These are phyloP conservation scores for Phyllosticta citrichinensis DNA, from an alignment of 2,329 filamentous ascomycete species.

Conservation along the genomic window DNA sequence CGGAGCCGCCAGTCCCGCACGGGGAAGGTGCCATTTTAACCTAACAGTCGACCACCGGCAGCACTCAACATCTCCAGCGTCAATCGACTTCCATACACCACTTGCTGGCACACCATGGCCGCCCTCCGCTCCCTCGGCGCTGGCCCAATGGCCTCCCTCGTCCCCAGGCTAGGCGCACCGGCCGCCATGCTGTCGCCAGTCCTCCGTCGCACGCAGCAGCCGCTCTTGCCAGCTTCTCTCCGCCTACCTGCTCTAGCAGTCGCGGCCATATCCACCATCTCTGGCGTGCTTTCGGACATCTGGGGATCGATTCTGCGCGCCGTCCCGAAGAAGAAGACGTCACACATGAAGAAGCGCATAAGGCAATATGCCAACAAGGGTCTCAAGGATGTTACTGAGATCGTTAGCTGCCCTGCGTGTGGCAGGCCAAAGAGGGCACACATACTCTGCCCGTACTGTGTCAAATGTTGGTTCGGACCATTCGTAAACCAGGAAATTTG, in stretches of 20 bases:
- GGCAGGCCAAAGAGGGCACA: constrained; percentile 83
- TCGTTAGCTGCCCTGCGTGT: constrained; percentile 85
- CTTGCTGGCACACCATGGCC: constrained; percentile 2
- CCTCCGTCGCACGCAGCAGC: constrained; percentile 35
- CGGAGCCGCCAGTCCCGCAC: not conserved
- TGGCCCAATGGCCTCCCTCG: constrained; percentile 8
- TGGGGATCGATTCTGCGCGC: constrained; percentile 90
- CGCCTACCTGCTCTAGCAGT: constrained; percentile 46
- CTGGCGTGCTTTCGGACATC: constrained; percentile 61
- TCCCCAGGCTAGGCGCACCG: constrained; percentile 20
- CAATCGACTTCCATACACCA: too few species aligned
- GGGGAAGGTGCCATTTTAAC: not conserved
- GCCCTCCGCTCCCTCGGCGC: not conserved
- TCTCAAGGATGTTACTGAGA: constrained; percentile 74
- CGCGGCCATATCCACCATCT: constrained; percentile 25
- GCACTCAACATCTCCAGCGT: not conserved
- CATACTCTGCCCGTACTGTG: constrained; percentile 77
- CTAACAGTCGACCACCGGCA: too few species aligned
- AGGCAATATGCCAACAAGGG: constrained; percentile 94
- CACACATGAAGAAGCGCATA: constrained; percentile 87
- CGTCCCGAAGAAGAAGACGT: constrained; percentile 98
- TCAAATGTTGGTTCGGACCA: constrained; percentile 53
- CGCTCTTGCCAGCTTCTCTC: constrained; percentile 48
- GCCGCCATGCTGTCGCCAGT: constrained; percentile 24
- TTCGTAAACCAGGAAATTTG: too few species aligned